phyloP scores from a whole-genome alignment of 2,329 filamentous ascomycete genomes.

The Tolypocladium tropicale region DNA sequence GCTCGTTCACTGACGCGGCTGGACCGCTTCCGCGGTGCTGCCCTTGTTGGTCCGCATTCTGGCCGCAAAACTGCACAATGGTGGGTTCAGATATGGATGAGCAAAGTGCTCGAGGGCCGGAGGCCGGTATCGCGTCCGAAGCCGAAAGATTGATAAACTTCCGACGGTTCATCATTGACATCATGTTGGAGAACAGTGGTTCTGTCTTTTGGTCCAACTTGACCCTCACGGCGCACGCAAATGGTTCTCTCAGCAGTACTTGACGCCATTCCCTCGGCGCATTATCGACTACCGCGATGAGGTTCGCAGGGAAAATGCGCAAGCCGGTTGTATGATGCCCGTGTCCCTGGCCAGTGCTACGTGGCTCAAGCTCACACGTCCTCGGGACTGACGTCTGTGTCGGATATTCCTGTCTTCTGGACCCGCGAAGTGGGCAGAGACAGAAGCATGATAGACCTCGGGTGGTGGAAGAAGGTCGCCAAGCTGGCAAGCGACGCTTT shows the following conservation, averaged over 20 bases:
- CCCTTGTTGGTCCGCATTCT: neutral
- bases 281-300: conserved; percentile 25
- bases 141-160: neutral
- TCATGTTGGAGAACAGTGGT: conserved; percentile 19
- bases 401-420: conserved; percentile 32
- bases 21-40: neutral
- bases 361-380: conserved; percentile 25
- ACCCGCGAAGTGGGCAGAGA: conserved; percentile 25
- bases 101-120: too few species aligned
- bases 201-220: conserved; percentile 26
- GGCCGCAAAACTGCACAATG: conserved; percentile 13
- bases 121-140: neutral
- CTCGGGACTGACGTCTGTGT: conserved; percentile 32
- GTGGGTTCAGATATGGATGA: too few species aligned
- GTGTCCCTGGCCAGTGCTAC: conserved; percentile 20
- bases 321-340: conserved; percentile 23
- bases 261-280: conserved; percentile 21
- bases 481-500: conserved; percentile 24
- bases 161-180: neutral
- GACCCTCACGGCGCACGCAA: conserved; percentile 21
- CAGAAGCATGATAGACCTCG: conserved; percentile 23
- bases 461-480: conserved; percentile 30
- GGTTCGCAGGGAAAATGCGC: conserved; percentile 10
- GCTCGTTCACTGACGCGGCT: neutral
- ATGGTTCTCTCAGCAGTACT: conserved; percentile 23